Evolutionary conservation across 768 basidiomycete genomes (phyloP).

Genomic region (Trametes meyenii): DNA sequence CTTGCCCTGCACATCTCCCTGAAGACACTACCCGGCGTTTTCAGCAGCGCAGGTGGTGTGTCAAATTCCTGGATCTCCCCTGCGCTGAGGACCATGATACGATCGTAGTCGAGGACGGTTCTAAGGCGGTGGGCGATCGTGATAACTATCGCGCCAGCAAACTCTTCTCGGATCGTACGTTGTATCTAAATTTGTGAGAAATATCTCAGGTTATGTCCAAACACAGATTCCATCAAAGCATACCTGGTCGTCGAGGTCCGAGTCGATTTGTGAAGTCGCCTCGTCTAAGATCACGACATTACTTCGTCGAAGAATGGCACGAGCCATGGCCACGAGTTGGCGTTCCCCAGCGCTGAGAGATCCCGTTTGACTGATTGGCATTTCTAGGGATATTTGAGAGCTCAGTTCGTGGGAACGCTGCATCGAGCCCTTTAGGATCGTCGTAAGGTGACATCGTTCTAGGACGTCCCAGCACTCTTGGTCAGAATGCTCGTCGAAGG

Average conservation of each 20-base stretch:
- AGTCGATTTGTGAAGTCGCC: conserved; percentile 78
- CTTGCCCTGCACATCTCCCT: conserved; percentile 69
- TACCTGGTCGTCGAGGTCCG: conserved; percentile 68
- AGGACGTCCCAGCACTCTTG: conserved; percentile 68
- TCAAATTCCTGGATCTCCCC: conserved; percentile 81
- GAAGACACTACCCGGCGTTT: conserved; percentile 58
- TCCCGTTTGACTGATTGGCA: conserved; percentile 61
- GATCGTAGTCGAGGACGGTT: conserved; percentile 77
- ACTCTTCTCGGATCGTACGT: conserved; percentile 71
- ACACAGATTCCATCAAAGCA: not conserved
- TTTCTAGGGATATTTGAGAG: conserved; percentile 47
- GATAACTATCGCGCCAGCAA: conserved; percentile 70
- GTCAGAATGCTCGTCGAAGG: conserved; percentile 57
- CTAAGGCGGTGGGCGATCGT: conserved; percentile 83
- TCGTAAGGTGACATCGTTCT: conserved; percentile 61
- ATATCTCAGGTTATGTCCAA: not conserved
- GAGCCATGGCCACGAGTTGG: conserved; percentile 70
- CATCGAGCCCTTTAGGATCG: conserved; percentile 39
- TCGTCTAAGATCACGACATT: conserved; percentile 77
- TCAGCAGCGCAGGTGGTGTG: conserved; percentile 58
- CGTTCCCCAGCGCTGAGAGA: conserved; percentile 78
- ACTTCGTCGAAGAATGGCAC: conserved; percentile 66
- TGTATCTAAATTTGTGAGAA: conserved; percentile 54
- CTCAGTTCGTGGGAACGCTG: conserved; percentile 2
- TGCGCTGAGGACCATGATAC: conserved; percentile 71